Base-by-base conservation (phyloP, 495 filamentous ascomycete species). In the Aspergillus nidulans region DNA sequence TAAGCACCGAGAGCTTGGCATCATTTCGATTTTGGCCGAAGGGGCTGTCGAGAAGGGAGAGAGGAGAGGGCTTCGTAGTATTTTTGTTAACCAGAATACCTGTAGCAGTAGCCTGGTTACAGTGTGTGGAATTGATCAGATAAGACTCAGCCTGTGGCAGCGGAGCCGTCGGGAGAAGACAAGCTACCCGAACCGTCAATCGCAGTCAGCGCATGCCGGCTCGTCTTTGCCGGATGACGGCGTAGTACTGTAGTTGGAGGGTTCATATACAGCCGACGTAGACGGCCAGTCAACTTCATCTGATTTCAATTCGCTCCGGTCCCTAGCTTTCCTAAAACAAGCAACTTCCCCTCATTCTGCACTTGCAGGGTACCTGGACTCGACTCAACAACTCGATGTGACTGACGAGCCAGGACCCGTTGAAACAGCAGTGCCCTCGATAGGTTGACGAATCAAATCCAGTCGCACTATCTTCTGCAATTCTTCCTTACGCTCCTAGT, bases 131-230 rank as follows among this genome's bases (percentile, higher is more conserved):
- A n/a, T n/a, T n/a, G 20, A 36, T 30, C 45, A 47, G 44, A 49
- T 49, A 30, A 47, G 43, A 46, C 36, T 30, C 15, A 28, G 30
- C 1, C 39, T 10, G 8, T n/a, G 13, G 10, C 49, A 30, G 38
- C 40, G 49, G 49, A 52, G 36, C 24, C 38, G 49, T 41, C 13
- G 26, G 43, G 36, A 53, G 21, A 19, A 39, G 44, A 25, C 44
- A 34, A 34, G 30, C 44, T n/a, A 47, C 24, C 44, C 43, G 24
- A 28, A 16, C 23, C 43, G 21, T 28, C 23, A 24, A 26, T n/a
- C 7, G 30, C 48, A 45, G 47, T 58, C 56, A 58, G 56, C 56
- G 56, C 56, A 58, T 58, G 24, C 49, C 56, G 56, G 56, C 23
- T 53, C 43, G 9, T 48, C 15, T 42, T 36, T 43, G 49, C 49